phyloP scores from a whole-genome alignment of 164 flowering plant genomes.

The Liriodendron chinense region DNA sequence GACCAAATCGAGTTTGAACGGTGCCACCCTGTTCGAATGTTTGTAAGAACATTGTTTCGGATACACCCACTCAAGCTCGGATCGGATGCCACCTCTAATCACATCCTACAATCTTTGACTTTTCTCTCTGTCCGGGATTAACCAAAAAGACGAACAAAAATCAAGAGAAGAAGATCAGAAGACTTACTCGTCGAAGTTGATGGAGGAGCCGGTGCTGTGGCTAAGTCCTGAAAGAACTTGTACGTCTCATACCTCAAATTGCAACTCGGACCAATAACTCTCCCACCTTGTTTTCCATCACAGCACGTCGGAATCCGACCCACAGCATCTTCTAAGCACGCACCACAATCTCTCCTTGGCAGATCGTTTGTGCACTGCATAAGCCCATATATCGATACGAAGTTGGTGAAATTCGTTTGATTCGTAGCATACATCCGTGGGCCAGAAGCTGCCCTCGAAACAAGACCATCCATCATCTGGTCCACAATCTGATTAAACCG shows the following conservation, averaged over 20 bases:
- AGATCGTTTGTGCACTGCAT: constrained; percentile 32
- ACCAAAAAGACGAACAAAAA: no score
- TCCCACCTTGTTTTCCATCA: constrained; percentile 10
- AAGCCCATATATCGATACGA: constrained; percentile 14
- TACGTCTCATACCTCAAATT: constrained; percentile 21
- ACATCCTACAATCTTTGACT: no score
- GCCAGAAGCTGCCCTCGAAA: background rate
- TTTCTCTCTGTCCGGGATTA: no score
- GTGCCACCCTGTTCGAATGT: no score
- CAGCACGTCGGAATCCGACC: constrained; percentile 15
- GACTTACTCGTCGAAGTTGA: background rate
- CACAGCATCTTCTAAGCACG: constrained; percentile 16
- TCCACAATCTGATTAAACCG: background rate
- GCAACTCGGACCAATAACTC: constrained; percentile 20
- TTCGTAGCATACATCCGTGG: constrained; percentile 4
- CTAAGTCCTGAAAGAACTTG: background rate
- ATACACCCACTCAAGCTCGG: no score
- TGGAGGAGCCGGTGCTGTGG: background rate
- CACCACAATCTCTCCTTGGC: constrained; percentile 2
- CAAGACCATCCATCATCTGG: background rate
- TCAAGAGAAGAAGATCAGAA: no score
- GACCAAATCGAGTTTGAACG: no score
- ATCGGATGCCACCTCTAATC: no score
- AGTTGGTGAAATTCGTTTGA: background rate
- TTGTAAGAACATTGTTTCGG: no score